A percentile compares a stretch with the other conserved stretches of the same genome.
Conservation (phyloP, 2,329 filamentous ascomycete genomes). For the Fusarium graminum region DNA sequence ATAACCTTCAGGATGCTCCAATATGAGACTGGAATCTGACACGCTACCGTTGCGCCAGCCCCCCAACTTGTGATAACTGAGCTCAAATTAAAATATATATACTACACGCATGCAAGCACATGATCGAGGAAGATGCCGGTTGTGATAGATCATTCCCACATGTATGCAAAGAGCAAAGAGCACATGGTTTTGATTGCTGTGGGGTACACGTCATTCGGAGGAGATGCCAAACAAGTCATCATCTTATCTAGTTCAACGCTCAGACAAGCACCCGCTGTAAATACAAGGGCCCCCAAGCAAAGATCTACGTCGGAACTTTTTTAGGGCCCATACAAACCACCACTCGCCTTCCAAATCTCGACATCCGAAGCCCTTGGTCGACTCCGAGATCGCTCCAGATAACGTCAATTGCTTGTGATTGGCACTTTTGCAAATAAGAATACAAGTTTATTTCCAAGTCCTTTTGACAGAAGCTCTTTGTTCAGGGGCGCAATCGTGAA, state of each 20-base stretch:
- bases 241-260: background rate
- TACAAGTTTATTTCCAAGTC: background rate
- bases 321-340: constrained; percentile 14
- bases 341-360: constrained; percentile 22
- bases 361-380: constrained; percentile 9
- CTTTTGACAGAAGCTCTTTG: constrained; percentile 34
- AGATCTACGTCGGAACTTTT: constrained; percentile 31
- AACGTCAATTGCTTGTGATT: constrained; percentile 27
- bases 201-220: background rate
- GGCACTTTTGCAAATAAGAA: constrained; percentile 33
- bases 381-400: constrained; percentile 1
- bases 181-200: background rate
- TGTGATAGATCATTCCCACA: background rate
- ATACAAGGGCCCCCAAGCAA: background rate
- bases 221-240: background rate
- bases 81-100: background rate
- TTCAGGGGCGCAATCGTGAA: constrained; percentile 33
- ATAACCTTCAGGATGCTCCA: constrained; percentile 19
- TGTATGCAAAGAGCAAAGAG: background rate
- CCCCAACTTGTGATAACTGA: background rate
- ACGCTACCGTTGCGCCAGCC: constrained; percentile 25
- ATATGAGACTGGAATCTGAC: constrained; percentile 19
- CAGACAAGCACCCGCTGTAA: constrained; percentile 7
- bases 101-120: background rate
- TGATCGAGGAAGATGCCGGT: fast-evolving